These are phyloP conservation scores for Solanum acaule DNA, from an alignment of 257 asterid species.

Conservation along the genomic window DNA sequence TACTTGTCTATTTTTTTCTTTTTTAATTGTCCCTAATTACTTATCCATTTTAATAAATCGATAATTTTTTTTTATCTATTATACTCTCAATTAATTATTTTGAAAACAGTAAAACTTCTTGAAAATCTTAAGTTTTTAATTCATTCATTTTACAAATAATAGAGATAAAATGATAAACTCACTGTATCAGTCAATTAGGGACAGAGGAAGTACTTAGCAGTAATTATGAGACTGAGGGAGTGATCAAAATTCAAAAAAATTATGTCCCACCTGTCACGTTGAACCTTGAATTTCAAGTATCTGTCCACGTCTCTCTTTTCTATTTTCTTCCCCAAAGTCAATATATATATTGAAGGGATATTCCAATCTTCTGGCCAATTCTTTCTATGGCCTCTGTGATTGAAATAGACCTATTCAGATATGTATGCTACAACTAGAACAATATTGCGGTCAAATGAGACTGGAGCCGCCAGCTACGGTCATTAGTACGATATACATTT, in stretches of 20 bases:
- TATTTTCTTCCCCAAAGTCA: not conserved
- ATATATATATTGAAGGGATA: accelerated
- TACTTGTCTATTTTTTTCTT: too few species aligned
- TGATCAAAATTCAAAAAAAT: not conserved
- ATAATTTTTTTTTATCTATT: too few species aligned
- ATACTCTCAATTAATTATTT: too few species aligned
- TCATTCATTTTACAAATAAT: too few species aligned
- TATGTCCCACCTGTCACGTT: not conserved
- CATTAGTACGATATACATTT: not conserved
- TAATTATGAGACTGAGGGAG: not conserved
- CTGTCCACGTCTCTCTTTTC: not conserved
- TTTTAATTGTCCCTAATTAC: too few species aligned
- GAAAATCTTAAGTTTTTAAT: too few species aligned
- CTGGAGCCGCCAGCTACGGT: not conserved
- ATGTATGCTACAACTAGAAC: not conserved
- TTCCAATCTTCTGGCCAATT: not conserved
- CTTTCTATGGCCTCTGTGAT: not conserved
- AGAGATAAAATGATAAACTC: too few species aligned
- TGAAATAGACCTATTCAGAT: not conserved
- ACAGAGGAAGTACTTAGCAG: too few species aligned
- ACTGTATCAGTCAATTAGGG: too few species aligned
- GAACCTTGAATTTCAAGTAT: not conserved
- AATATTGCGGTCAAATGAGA: not conserved
- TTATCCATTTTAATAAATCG: too few species aligned
- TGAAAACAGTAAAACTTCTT: too few species aligned